A percentile compares a stretch with the other conserved stretches of the same genome.
Conservation (phyloP, 768 basidiomycete genomes). For the Mycena albidolilacea region DNA sequence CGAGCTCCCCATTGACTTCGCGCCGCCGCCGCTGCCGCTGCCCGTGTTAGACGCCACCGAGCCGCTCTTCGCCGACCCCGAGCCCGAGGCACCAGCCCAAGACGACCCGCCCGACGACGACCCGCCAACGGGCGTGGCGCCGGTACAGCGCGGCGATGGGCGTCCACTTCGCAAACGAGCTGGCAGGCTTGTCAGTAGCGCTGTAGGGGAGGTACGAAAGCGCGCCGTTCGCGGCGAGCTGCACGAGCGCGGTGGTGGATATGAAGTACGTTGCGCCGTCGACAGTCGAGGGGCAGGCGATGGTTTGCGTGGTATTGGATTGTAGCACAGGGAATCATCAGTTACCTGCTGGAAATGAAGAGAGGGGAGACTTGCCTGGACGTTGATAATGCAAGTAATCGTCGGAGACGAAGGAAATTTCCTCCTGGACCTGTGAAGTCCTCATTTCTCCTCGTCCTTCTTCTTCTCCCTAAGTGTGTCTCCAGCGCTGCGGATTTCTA, state of each 20-base stretch:
- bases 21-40: background rate
- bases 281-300: constrained; percentile 73
- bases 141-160: constrained; percentile 58
- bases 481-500: too few relatives aligned
- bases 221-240: constrained; percentile 73
- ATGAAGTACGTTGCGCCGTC: constrained; percentile 78
- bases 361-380: constrained; percentile 59
- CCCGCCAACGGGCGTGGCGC: background rate
- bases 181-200: constrained; percentile 57
- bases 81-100: background rate
- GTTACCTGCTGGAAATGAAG: background rate
- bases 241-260: constrained; percentile 69
- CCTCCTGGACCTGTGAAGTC: constrained; percentile 69
- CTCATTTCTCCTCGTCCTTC: too few relatives aligned
- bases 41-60: background rate
- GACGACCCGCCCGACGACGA: background rate
- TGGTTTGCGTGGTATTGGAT: constrained; percentile 75
- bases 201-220: constrained; percentile 69
- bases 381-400: constrained; percentile 81
- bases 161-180: constrained; percentile 65
- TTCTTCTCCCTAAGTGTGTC: too few relatives aligned
- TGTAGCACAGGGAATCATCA: background rate
- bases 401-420: constrained; percentile 83
- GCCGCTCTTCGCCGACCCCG: background rate
- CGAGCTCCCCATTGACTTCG: background rate